Base-by-base conservation (phyloP, 352 stramenopile genomes). In the Globisporangium canariense region DNA sequence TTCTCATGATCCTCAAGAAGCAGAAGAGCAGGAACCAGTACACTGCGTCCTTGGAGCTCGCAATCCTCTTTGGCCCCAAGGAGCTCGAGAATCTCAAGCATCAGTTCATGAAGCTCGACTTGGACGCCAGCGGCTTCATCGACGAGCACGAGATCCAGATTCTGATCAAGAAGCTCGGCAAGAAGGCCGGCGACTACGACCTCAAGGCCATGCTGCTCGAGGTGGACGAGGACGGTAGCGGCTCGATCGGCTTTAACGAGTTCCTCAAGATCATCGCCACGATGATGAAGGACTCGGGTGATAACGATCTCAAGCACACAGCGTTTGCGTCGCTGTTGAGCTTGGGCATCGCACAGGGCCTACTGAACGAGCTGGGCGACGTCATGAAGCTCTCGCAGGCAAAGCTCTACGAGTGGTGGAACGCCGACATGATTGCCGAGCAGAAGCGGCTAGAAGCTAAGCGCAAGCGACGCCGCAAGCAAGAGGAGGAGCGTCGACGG, bases 161-260 rank as follows among this genome's bases (percentile, higher is more conserved):
- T 16, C 43, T 93, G 11, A 77, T 91, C 36, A 77, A 82, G 54
- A 90, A 89, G 18, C 64, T 93, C 14, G 79, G 80, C 13, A 76
- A 74, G 34, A 70, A 70, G 6, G 64, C 66, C 9, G 71, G 70
- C 5, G 74, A 81, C 28, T 83, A 80, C 32, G 72, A 93, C 45
- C 49, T 91, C 13, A 65, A 71, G 13, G 74, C 71, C 8, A 89
- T 93, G 71, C 64, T 93, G 32, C 65, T 66, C 9, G 81, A 91
- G 58, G 84, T 91, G 3, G 84, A 93, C 62, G 76, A 63, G 0
- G 82, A 91, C 57, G 76, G 75, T 16, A 91, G 82, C 50, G 84
- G 84, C 10, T 69, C 73, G 0, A 90, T 93, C 53, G 77, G 80
- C 52, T 91, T 89, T 58, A 87, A 83, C 61, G 79, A 89, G 68